These are phyloP conservation scores for Arabidopsis lyrata DNA, from an alignment of 441 rosid genomes.

Conservation along the genomic window DNA sequence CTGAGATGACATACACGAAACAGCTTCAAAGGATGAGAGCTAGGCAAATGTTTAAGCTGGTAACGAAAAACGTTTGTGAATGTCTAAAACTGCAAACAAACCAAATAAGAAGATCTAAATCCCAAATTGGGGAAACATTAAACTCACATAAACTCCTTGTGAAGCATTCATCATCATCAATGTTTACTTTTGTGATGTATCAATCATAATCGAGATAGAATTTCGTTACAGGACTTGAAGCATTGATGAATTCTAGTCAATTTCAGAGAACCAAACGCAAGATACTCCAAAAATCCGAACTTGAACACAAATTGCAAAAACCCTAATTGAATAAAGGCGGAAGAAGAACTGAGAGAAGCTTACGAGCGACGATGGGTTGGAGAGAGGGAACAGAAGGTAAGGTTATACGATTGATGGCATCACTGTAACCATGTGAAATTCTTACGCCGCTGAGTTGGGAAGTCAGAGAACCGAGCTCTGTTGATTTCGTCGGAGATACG, in stretches of 20 bases:
- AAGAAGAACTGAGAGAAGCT: constrained; percentile 11
- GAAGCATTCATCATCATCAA: background rate
- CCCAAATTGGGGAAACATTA: too few relatives aligned
- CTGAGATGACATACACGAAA: constrained; percentile 48
- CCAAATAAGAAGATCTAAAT: too few relatives aligned
- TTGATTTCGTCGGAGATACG: constrained; percentile 17
- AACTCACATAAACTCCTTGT: background rate
- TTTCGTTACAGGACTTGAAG: background rate
- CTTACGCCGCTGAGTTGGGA: constrained; percentile 68
- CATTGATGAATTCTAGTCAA: background rate
- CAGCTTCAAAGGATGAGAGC: background rate
- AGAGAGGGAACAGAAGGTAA: constrained; percentile 47
- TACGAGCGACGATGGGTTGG: constrained; percentile 67
- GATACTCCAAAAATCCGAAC: background rate
- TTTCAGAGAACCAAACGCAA: background rate
- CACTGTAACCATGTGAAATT: constrained; percentile 46
- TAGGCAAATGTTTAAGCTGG: too few relatives aligned
- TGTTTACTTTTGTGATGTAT: background rate
- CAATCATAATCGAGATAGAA: background rate
- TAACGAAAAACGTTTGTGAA: too few relatives aligned
- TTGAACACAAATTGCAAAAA: background rate
- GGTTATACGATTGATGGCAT: constrained; percentile 39
- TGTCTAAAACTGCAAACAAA: too few relatives aligned
- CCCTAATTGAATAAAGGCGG: background rate
- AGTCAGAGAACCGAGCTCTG: constrained; percentile 54